Evolutionary conservation across 306 rosid genomes (phyloP), one percentile per base, ranked within the genome.

Genomic region (Cucumis melo): DNA sequence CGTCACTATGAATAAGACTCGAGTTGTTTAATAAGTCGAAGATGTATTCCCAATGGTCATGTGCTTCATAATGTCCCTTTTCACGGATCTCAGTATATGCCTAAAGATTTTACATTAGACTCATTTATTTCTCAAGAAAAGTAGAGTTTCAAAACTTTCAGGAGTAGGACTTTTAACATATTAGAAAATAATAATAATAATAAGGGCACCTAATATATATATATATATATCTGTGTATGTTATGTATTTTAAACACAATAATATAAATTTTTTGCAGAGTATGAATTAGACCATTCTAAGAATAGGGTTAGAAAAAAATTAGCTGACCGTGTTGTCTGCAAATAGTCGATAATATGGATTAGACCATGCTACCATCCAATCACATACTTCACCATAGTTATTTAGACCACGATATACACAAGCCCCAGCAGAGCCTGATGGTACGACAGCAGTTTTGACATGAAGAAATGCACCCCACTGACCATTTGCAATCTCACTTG

Each of bases 1-100:
- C 0, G 10, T 53, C 56, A 0, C 0, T 1, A 53, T 6, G 3
- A 17, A 0, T 19, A 0, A 6, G 21, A 5, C 20, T 16, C 0
- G 56, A 51, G 10, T 2, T 2, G 0, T 53, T 7, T 53, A 53
- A 53, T 53, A 53, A 53, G 21, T 1, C 2, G 8, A 17, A 53
- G 58, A 53, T 53, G 10, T 53, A 17, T 5, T 53, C 21, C 58
- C 23, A 53, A 53, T 53, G 3, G 10, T 19, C 58, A 53, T 53
- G 21, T 4, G 8, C 0, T 5, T 17, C 21, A 53, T 53, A 53
- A 53, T 53, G 58, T 19, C 58, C 23, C 19, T 1, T 3, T 7
- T 53, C 58, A 17, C 58, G 58, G 19, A 53, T 53, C 58, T 53
- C 58, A 1, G 21, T 53, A 53, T 53, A 53, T 7, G 23, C 23